Evolutionary conservation across 495 filamentous ascomycete genomes (phyloP), one percentile per base, ranked within the genome.

Genomic region (Tuber calosporum): DNA sequence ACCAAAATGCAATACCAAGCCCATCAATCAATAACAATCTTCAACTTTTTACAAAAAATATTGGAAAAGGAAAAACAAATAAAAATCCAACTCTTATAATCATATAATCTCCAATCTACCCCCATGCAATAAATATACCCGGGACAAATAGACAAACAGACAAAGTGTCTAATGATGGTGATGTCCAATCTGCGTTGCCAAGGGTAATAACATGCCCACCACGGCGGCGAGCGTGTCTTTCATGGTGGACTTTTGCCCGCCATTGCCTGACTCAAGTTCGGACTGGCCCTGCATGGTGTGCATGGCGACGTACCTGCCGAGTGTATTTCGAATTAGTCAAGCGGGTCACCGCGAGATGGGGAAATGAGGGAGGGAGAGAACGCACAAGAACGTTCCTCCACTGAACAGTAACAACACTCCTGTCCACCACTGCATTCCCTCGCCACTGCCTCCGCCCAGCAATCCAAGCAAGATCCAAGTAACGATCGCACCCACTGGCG

Each of bases 261-360:
- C 68, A 38, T 38, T 41, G 39, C 69, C 72, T 13, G 36, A 20
- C 37, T 70, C 77, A 72, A 80, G 53, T 68, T 84, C 76, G 67
- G 88, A 88, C 66, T 90, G 89, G 79, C 96, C 93, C 81, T 94
- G 92, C 93, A 98, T 97, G 4, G 93, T 93, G 81, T 99, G 95
- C 94, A 97, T 96, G 2, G 95, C 96, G 39, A 99, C 95, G 80
- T 99, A 98, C 81, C 93, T 97, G 71, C 17, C 34, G n/a, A 58
- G 8, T 58, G 48, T 58, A 58, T 58, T 58, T 20, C 48, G 67
- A 66, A 66, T 73, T 58, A 39, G 68, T 62, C 11, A 71, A 20
- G 66, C 66, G 20, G 38, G 67, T 37, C 37, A 20, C 34, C 34
- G 13, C 4, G 1, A 43, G 34, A 5, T 70, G 8, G 72, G 22